phyloP scores from a whole-genome alignment of 2,329 filamentous ascomycete genomes.

The Colletotrichum ledebouriae region DNA sequence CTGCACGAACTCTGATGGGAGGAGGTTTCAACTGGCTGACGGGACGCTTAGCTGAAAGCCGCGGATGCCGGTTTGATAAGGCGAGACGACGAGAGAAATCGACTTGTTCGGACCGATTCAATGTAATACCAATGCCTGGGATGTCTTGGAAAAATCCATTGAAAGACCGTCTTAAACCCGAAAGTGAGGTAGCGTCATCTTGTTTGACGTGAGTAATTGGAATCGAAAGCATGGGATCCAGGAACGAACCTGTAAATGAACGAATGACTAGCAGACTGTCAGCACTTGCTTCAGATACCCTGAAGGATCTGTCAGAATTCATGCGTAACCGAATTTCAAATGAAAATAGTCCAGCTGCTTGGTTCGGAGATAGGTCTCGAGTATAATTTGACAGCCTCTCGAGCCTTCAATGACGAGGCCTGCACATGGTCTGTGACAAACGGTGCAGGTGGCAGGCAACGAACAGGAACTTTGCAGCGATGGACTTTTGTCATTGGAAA shows the following conservation, averaged over 20 bases:
- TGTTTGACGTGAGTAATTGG: neutral
- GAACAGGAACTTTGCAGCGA: constrained; percentile 13
- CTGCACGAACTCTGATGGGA: constrained; percentile 27
- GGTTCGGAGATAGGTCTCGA: neutral
- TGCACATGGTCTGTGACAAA: constrained; percentile 21
- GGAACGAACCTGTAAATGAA: neutral
- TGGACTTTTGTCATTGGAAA: constrained; percentile 6
- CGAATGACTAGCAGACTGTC: neutral
- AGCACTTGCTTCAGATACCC: constrained; percentile 4
- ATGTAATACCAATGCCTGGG: constrained; percentile 1
- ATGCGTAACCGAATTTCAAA: constrained; percentile 11
- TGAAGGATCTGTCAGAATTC: neutral
- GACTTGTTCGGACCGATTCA: constrained; percentile 4
- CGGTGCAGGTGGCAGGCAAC: constrained; percentile 8
- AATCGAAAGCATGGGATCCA: neutral
- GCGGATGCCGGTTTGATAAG: no score
- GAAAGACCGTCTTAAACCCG: constrained; percentile 1
- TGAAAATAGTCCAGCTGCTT: neutral
- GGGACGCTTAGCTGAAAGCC: no score
- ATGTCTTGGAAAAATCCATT: neutral
- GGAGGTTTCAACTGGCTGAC: constrained; percentile 38
- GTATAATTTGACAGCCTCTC: neutral
- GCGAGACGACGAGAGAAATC: neutral
- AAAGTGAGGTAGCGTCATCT: neutral
- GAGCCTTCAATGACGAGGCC: neutral